These are phyloP conservation scores for Protomyces gravidus DNA, from an alignment of 1,139 yeast species.

Conservation along the genomic window DNA sequence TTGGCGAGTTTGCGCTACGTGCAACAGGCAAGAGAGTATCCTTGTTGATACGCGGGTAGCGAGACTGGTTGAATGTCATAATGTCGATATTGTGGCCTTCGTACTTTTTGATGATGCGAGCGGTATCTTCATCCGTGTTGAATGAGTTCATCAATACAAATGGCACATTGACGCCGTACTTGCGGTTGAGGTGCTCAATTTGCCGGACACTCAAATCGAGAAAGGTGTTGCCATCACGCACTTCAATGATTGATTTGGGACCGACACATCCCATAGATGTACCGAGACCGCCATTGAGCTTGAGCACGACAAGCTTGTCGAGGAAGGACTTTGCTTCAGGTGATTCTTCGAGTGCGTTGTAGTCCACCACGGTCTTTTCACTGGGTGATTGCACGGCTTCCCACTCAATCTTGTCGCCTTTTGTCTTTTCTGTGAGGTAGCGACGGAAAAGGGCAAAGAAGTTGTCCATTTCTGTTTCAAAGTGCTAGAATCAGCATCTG, in stretches of 20 bases:
- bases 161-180: slow-evolving; percentile 89
- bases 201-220: slow-evolving; percentile 93
- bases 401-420: slow-evolving; percentile 67
- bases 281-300: slow-evolving; percentile 96
- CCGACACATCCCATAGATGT: slow-evolving; percentile 99
- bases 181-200: slow-evolving; percentile 90
- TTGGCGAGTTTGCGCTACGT: slow-evolving; percentile 62
- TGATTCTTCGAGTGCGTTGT: slow-evolving; percentile 47
- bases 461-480: slow-evolving; percentile 91
- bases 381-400: slow-evolving; percentile 89
- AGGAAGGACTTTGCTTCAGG: slow-evolving; percentile 48
- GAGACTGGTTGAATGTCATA: slow-evolving; percentile 93
- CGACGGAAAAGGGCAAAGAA: slow-evolving; percentile 92
- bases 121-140: slow-evolving; percentile 95
- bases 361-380: slow-evolving; percentile 82
- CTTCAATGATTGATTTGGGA: slow-evolving; percentile 96
- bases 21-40: slow-evolving; percentile 96
- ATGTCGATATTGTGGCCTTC: slow-evolving; percentile 95
- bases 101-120: slow-evolving; percentile 89
- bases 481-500: slow-evolving; percentile 43
- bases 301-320: slow-evolving; percentile 84
- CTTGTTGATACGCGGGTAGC: slow-evolving; percentile 91
- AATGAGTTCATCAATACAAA: slow-evolving; percentile 95
- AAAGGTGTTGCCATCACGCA: slow-evolving; percentile 95
- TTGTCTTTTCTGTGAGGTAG: slow-evolving; percentile 81